phyloP scores from a whole-genome alignment of 1,139 yeast genomes.

The Suhomyces bribrorum region DNA sequence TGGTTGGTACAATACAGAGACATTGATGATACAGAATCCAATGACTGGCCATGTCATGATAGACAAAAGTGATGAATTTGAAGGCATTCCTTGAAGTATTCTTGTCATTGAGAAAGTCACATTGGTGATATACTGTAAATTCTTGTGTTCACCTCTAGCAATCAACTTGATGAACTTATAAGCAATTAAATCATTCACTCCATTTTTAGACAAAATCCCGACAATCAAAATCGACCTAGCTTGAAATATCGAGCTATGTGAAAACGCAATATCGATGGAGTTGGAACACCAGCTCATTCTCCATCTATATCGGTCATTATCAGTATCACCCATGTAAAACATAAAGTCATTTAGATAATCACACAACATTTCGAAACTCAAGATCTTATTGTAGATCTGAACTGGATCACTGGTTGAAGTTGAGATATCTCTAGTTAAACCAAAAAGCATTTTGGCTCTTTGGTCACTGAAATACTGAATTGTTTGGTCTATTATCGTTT shows the following conservation, averaged over 20 bases:
- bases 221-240: slow-evolving; percentile 70
- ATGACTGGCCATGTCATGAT: slow-evolving; percentile 66
- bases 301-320: slow-evolving; percentile 56
- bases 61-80: slow-evolving; percentile 54
- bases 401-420: slow-evolving; percentile 27
- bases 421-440: slow-evolving; percentile 65
- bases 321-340: slow-evolving; percentile 49
- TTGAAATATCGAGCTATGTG: slow-evolving; percentile 61
- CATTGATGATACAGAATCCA: slow-evolving; percentile 38
- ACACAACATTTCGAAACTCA: slow-evolving; percentile 65
- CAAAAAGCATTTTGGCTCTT: slow-evolving; percentile 74
- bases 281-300: slow-evolving; percentile 69
- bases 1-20: slow-evolving; percentile 52
- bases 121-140: slow-evolving; percentile 40
- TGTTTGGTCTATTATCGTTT: slow-evolving; percentile 48
- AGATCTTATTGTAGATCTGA: slow-evolving; percentile 50
- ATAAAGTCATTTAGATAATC: slow-evolving; percentile 58
- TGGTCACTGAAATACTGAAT: slow-evolving; percentile 67
- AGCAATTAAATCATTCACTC: slow-evolving; percentile 63
- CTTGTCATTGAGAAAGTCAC: slow-evolving; percentile 55
- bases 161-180: slow-evolving; percentile 42
- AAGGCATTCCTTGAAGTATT: slow-evolving; percentile 62
- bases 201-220: slow-evolving; percentile 67
- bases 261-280: slow-evolving; percentile 66
- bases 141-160: slow-evolving; percentile 29